Evolutionary conservation across 495 filamentous ascomycete species (phyloP), one percentile per base, ranked within the genome.

Genomic region (Oleoguttula mirabilis): DNA sequence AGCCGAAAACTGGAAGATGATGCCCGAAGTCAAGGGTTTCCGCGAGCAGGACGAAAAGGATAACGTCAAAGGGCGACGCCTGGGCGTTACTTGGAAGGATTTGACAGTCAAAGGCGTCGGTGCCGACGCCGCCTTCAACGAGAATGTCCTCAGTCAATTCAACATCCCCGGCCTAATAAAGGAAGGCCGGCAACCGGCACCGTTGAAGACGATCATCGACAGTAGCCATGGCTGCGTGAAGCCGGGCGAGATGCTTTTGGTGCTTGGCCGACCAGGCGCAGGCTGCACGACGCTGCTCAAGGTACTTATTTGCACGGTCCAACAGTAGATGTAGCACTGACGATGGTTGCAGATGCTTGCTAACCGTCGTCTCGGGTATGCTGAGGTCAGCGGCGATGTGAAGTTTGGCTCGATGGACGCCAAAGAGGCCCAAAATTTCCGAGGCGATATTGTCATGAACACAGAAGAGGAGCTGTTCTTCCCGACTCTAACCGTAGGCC

Each of bases 251-350:
- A 66, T 69, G 70, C 37, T 82, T 1, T 62, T 85, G 2, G 80
- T 85, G 0, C 65, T 85, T 32, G 80, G 80, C 3, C 62, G 77
- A 17, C 80, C 80, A 0, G 80, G 81, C 0, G 70, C 71, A 31
- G 81, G 80, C 6, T 86, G 81, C 45, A 74, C 76, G 1, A 81
- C 78, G 0, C 78, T 86, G 39, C 57, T 86, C 22, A 82, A 83
- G 45, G 67, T 73, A 0, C 64, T 84, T 32, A 7, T 7, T 28
- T n/a, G 7, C n/a, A 7, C 7, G 7, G n/a, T 7, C 25, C 25
- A 28, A 7, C n/a, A n/a, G 7, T 28, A n/a, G 25, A n/a, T 28
- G 25, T 28, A 56, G 46, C 48, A 35, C 22, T 12, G 5, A 36
- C 11, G 16, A n/a, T 12, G 73, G 10, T 82, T 80, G 25, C 19